Conservation (phyloP, 192 early-diverging fungal genomes). For the Coemansia sp. region DNA sequence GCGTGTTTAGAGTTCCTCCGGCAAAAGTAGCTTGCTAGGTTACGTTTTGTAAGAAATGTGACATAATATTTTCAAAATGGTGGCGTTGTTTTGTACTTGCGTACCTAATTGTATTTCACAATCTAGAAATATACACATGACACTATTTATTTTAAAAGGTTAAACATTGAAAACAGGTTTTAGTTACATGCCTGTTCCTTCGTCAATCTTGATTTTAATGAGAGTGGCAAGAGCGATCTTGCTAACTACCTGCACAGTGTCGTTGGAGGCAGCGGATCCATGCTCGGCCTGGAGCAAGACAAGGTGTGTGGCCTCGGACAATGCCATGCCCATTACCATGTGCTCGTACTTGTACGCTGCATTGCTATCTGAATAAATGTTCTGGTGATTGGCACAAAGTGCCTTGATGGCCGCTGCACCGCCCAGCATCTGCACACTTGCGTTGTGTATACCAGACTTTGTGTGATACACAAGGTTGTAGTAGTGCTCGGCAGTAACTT, state of each 20-base stretch:
- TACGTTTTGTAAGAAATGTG: too few species aligned
- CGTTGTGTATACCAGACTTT: constrained; percentile 16
- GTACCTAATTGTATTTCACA: background rate
- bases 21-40: too few species aligned
- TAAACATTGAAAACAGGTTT: background rate
- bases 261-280: constrained; percentile 13
- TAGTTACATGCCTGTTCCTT: constrained; percentile 9
- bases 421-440: constrained; percentile 26
- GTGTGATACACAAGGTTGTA: constrained; percentile 31
- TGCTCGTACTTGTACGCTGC: constrained; percentile 19
- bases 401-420: constrained; percentile 37
- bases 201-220: constrained; percentile 45
- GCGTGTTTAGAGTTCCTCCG: background rate
- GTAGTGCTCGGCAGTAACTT: constrained; percentile 28
- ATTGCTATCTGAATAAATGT: constrained; percentile 3
- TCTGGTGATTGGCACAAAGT: constrained; percentile 8
- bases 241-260: constrained; percentile 28
- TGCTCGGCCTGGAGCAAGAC: constrained; percentile 19
- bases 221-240: constrained; percentile 35
- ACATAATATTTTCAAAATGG: background rate
- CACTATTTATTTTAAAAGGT: background rate
- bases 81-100: background rate
- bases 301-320: constrained; percentile 25
- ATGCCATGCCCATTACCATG: constrained; percentile 23
- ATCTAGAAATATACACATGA: constrained; percentile 2